A percentile compares a stretch with the other conserved stretches of the same genome.
phyloP scores from a whole-genome alignment of 805 yeast genomes.

The Yarrowia deformans region DNA sequence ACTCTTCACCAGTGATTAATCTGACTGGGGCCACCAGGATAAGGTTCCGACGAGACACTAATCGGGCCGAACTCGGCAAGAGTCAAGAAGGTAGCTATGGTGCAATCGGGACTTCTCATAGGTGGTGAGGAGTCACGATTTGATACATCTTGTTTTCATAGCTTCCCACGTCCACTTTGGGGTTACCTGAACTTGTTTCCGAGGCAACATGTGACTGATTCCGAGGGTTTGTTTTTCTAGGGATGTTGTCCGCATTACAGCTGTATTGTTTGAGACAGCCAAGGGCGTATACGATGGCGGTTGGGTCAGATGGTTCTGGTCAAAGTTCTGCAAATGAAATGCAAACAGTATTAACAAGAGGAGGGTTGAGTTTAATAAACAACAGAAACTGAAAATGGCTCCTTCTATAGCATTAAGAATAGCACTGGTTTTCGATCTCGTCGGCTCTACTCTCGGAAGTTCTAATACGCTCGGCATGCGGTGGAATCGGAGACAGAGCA shows the following conservation, averaged over 20 bases:
- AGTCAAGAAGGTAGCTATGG: neutral
- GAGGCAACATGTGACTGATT: neutral
- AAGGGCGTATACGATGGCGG: conserved; percentile 28
- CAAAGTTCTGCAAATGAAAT: conserved; percentile 25
- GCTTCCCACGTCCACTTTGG: too few relatives aligned
- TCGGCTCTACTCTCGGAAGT: conserved; percentile 20
- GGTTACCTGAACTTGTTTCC: neutral
- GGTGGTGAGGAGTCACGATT: too few relatives aligned
- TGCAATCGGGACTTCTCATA: too few relatives aligned
- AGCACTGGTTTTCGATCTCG: neutral
- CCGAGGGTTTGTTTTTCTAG: neutral
- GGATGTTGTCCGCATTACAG: neutral
- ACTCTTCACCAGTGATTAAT: neutral
- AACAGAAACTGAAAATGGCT: neutral
- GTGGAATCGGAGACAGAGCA: conserved; percentile 32
- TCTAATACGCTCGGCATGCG: neutral
- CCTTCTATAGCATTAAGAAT: neutral
- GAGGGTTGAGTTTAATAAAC: conserved; percentile 7
- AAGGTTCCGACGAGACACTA: neutral
- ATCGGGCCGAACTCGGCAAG: conserved; percentile 17
- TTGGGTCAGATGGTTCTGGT: conserved; percentile 15
- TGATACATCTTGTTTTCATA: too few relatives aligned
- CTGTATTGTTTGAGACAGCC: conserved; percentile 3
- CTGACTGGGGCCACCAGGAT: neutral
- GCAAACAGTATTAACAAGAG: conserved; percentile 7